Conservation (phyloP, 805 yeast species). For the Candida railenensis region DNA sequence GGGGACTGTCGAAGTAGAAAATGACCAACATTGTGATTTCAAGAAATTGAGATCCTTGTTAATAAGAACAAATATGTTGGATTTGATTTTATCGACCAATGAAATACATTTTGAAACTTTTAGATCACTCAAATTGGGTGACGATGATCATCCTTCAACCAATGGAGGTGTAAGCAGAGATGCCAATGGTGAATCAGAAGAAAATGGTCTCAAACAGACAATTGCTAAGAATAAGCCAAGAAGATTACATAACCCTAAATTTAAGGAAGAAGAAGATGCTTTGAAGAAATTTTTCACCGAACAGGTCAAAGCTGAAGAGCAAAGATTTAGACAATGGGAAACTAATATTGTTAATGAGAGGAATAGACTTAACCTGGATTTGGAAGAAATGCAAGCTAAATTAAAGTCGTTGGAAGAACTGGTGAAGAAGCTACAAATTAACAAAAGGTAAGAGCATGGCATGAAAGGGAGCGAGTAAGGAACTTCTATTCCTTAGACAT, state of each 20-base stretch:
- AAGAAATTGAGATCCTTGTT: constrained; percentile 75
- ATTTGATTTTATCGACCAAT: constrained; percentile 74
- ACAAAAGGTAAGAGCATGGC: constrained; percentile 24
- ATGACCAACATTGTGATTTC: constrained; percentile 83
- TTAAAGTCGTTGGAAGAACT: constrained; percentile 74
- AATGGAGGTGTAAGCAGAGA: constrained; percentile 14
- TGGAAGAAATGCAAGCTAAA: constrained; percentile 82
- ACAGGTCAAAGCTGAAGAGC: constrained; percentile 94
- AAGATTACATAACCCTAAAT: constrained; percentile 77
- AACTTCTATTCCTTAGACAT: no score
- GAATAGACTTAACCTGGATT: constrained; percentile 88
- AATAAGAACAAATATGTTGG: constrained; percentile 81
- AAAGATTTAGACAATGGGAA: constrained; percentile 98
- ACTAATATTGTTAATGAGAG: constrained; percentile 93
- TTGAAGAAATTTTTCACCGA: constrained; percentile 93
- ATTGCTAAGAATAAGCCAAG: constrained; percentile 46
- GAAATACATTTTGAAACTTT: constrained; percentile 79
- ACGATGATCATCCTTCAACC: constrained; percentile 28
- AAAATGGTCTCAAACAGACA: constrained; percentile 26
- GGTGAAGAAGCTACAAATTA: constrained; percentile 56
- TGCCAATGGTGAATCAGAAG: constrained; percentile 22
- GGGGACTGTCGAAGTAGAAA: constrained; percentile 88
- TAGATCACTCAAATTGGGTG: constrained; percentile 68
- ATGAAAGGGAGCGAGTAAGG: no score
- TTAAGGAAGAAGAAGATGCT: constrained; percentile 93